phyloP scores from a whole-genome alignment of 768 basidiomycete species.

The Kwoniella bestiolae region DNA sequence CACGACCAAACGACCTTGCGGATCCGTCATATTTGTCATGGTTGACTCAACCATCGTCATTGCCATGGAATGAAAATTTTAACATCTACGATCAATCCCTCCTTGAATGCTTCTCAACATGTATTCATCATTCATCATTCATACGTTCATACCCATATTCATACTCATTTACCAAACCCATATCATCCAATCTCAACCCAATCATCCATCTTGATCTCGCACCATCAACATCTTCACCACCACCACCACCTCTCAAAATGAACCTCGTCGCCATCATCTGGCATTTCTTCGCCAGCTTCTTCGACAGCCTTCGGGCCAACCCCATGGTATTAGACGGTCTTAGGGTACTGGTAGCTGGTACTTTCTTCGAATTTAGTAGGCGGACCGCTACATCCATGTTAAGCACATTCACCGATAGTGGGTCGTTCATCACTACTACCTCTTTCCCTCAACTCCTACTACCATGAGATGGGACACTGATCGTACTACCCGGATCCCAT shows the following conservation, averaged over 20 bases:
- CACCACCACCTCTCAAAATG: not conserved
- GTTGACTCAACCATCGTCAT: not conserved
- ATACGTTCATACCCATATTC: no score
- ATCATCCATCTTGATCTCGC: no score
- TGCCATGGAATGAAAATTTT: not conserved
- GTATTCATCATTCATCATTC: no score
- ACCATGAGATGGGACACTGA: no score
- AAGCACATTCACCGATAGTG: constrained; percentile 1
- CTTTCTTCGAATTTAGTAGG: constrained; percentile 13
- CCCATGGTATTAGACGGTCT: constrained; percentile 12
- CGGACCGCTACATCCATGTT: not conserved
- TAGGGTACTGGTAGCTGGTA: constrained; percentile 12
- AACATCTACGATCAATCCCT: not conserved
- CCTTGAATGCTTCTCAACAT: no score
- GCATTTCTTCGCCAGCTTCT: not conserved
- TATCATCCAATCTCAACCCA: not conserved
- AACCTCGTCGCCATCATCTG: not conserved
- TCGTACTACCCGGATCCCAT: no score
- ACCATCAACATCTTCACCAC: not conserved
- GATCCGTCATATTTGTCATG: not conserved
- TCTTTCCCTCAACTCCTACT: no score
- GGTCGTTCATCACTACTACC: no score
- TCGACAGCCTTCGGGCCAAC: not conserved
- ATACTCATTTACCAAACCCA: not conserved
- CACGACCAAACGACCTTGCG: not conserved